Evolutionary conservation across 805 yeast species (phyloP).

Genomic region (Starmerella khaoyaiensis): DNA sequence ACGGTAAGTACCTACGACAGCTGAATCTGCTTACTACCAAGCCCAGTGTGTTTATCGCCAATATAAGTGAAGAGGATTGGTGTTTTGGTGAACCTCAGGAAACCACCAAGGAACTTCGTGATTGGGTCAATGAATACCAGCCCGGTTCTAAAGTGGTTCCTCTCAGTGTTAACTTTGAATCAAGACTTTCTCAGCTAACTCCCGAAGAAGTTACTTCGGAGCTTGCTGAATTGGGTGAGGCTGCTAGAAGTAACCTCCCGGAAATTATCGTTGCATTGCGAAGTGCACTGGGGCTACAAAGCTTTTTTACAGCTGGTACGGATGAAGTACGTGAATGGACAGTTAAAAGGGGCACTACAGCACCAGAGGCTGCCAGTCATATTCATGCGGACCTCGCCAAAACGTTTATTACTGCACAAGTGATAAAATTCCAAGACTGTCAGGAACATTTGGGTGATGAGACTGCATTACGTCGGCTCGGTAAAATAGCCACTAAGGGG

Average conservation of each 20-base stretch:
- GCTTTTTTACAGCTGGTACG: constrained; percentile 73
- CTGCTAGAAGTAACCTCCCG: constrained; percentile 41
- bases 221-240: constrained; percentile 22
- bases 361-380: constrained; percentile 83
- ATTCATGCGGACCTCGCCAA: constrained; percentile 76
- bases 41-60: constrained; percentile 69
- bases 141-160: constrained; percentile 61
- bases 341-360: constrained; percentile 56
- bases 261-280: constrained; percentile 54
- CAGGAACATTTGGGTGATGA: constrained; percentile 36
- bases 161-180: constrained; percentile 56
- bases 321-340: constrained; percentile 86
- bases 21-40: constrained; percentile 73
- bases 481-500: constrained; percentile 54
- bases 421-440: constrained; percentile 54
- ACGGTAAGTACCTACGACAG: constrained; percentile 36
- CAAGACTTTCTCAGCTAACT: constrained; percentile 41
- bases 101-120: constrained; percentile 33
- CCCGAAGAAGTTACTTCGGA: constrained; percentile 24
- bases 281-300: constrained; percentile 52
- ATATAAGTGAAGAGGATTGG: constrained; percentile 61
- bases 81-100: constrained; percentile 37
- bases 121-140: constrained; percentile 51
- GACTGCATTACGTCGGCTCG: constrained; percentile 42
- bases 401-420: constrained; percentile 68